These are phyloP conservation scores for Bigelowiella natans DNA, from an alignment of 78 protist genomes.

Conservation along the genomic window DNA sequence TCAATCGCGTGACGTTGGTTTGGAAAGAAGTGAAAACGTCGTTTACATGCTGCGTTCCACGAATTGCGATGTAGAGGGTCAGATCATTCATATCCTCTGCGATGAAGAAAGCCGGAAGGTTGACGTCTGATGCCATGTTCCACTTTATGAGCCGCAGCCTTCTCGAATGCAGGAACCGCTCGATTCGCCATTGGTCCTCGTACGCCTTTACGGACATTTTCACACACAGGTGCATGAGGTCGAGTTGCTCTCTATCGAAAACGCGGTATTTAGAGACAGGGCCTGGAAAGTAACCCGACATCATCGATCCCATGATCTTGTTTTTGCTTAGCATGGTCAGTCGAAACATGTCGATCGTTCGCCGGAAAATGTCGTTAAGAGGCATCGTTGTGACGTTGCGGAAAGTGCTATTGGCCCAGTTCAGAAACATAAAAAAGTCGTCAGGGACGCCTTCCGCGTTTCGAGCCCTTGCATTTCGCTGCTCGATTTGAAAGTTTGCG, in stretches of 20 bases:
- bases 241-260: too few relatives aligned
- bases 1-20: not conserved
- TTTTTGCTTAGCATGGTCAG: not conserved
- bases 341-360: not conserved
- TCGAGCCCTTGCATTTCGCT: not conserved
- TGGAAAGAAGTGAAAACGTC: not conserved
- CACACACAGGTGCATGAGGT: too few relatives aligned
- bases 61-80: not conserved
- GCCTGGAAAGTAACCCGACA: too few relatives aligned
- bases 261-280: too few relatives aligned
- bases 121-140: not conserved
- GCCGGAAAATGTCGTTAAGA: not conserved
- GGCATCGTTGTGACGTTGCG: not conserved
- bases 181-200: not conserved
- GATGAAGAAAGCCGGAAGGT: not conserved
- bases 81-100: not conserved
- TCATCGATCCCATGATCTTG: too few relatives aligned
- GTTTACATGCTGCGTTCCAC: not conserved
- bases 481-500: not conserved
- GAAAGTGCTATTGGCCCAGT: not conserved
- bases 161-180: not conserved
- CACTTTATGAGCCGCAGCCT: not conserved
- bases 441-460: not conserved
- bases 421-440: not conserved
- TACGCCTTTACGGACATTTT: too few relatives aligned